Evolutionary conservation across 2,329 filamentous ascomycete species (phyloP), one percentile per base, ranked within the genome.

Genomic region (Pseudopithomyces chartarum): DNA sequence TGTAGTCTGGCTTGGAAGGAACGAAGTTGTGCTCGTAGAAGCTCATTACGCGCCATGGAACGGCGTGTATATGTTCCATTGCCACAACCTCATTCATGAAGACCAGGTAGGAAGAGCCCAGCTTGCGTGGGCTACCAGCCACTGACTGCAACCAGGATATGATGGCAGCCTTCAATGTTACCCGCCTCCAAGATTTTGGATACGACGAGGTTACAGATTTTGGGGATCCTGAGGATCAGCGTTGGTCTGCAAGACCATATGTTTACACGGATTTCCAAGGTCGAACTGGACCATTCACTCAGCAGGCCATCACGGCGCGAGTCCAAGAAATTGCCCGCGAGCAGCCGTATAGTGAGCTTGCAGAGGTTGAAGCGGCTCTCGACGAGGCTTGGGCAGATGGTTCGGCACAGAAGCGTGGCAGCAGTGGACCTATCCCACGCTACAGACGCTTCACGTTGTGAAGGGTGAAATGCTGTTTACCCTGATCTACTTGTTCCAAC

Each of bases 1-100:
- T 61, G 81, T 85, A 2, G 83, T 85, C 2, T 81, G 82, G 76
- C 76, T 87, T 3, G 81, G 78, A 12, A 71, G 69, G 1, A 78
- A 80, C 36, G 84, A 86, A 56, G 62, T 61, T 5, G 67, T 67
- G 12, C 54, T 57, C 1, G 69, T 73, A 7, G 60, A 68, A 52
- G 68, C 69, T 6, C 66, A 65, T 32, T 73, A 64, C 53, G 58
- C 63, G 7, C 70, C 70, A 4, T 72, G 68, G 67, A 79, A 82
- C 52, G 84, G 84, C 6, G 69, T 81, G 5, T 81, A 80, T 45
- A 79, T 79, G 76, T 79, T 80, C 65, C 79, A 76, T 48, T 76
- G 74, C 66, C 78, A 80, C 66, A 79, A 80, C 52, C 64, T 80
- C 10, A 70, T 79, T 50, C 78, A 80, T 62, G 77, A 80, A 61